Conservation (phyloP, 2,329 filamentous ascomycete genomes). For the Cyanodermella asteris region DNA sequence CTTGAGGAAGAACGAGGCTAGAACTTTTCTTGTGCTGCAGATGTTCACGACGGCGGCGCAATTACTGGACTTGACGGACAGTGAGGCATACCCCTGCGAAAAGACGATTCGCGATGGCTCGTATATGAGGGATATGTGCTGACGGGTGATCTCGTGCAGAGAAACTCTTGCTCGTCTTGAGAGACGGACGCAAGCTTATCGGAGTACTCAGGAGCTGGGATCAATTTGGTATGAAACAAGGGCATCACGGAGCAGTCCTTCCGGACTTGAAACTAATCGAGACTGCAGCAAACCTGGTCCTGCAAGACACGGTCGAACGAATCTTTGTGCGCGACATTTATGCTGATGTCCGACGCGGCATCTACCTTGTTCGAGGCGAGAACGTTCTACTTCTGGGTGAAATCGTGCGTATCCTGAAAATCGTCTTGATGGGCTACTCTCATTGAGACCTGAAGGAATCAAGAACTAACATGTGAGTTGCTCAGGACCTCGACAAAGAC, state of each 20-base stretch:
- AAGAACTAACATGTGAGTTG: background rate
- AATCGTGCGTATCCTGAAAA: constrained; percentile 34
- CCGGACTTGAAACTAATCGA: constrained; percentile 1
- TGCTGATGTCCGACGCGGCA: constrained; percentile 64
- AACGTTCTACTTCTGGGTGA: constrained; percentile 92
- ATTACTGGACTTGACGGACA: constrained; percentile 87
- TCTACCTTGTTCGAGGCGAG: constrained; percentile 84
- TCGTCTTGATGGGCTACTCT: background rate
- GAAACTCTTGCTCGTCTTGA: constrained; percentile 77
- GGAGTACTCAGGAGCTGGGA: constrained; percentile 91
- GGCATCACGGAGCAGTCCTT: background rate
- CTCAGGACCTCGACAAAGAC: constrained; percentile 71
- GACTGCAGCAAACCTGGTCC: constrained; percentile 62
- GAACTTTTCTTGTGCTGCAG: constrained; percentile 47
- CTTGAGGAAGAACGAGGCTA: too few relatives aligned
- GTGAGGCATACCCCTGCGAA: too few relatives aligned
- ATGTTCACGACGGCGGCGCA: constrained; percentile 98
- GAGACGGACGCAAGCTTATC: constrained; percentile 83
- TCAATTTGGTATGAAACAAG: constrained; percentile 56
- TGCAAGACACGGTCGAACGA: constrained; percentile 80
- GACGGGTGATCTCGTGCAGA: too few relatives aligned
- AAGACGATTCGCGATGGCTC: background rate
- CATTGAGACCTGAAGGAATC: background rate
- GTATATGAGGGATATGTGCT: background rate
- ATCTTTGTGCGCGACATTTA: constrained; percentile 57